Evolutionary conservation across 495 filamentous ascomycete species (phyloP).

Genomic region (Penicillium egyptiacum): DNA sequence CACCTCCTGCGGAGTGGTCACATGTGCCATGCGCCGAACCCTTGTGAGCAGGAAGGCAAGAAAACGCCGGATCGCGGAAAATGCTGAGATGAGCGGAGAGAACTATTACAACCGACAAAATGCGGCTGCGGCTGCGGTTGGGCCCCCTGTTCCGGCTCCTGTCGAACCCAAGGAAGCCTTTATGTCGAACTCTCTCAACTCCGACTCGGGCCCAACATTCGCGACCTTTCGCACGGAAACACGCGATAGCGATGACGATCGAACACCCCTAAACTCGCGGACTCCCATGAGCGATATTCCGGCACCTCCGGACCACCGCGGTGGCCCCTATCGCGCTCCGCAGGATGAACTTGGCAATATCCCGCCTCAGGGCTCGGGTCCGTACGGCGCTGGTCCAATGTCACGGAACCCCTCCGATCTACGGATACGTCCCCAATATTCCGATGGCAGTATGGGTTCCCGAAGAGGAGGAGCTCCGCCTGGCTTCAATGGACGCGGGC

Average conservation of each 20-base stretch:
- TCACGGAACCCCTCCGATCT: slow-evolving; percentile 48
- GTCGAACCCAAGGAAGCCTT: slow-evolving; percentile 56
- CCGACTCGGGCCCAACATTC: slow-evolving; percentile 68
- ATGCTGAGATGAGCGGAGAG: slow-evolving; percentile 91
- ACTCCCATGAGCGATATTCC: slow-evolving; percentile 42
- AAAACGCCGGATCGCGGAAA: slow-evolving; percentile 87
- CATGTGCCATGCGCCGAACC: slow-evolving; percentile 95
- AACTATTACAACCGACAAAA: slow-evolving; percentile 82
- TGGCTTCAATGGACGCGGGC: slow-evolving; percentile 55
- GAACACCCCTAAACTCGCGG: slow-evolving; percentile 73
- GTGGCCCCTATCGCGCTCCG: slow-evolving; percentile 39
- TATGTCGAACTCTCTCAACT: slow-evolving; percentile 45
- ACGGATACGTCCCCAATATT: slow-evolving; percentile 59
- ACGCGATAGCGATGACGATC: slow-evolving; percentile 70
- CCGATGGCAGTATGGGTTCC: slow-evolving; percentile 58
- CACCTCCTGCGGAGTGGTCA: slow-evolving; percentile 77
- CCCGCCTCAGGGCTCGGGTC: slow-evolving; percentile 37
- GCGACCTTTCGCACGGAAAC: slow-evolving; percentile 72
- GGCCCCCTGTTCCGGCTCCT: slow-evolving; percentile 37
- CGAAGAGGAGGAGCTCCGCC: slow-evolving; percentile 50
- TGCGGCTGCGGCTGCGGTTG: slow-evolving; percentile 43
- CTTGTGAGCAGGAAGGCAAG: slow-evolving; percentile 88
- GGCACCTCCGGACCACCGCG: slow-evolving; percentile 28
- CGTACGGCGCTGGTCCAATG: slow-evolving; percentile 40
- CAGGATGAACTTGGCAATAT: slow-evolving; percentile 74